Percentiles rank a stretch among this genome's conserved stretches.
These are phyloP conservation scores for Yamadazyma membranifaciens DNA, from an alignment of 1,139 yeast species.

Conservation along the genomic window DNA sequence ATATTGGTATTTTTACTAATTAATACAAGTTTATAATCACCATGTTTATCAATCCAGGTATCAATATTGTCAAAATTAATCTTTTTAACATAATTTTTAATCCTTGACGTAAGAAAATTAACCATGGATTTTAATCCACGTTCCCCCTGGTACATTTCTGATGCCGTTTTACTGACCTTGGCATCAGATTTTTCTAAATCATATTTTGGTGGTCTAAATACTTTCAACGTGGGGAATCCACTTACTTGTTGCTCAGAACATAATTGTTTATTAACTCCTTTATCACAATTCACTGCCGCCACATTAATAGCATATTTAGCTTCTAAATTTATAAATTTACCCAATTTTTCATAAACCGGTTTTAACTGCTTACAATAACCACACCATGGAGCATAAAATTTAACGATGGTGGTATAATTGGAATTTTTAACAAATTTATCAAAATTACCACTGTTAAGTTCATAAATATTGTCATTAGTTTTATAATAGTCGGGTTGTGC, in stretches of 20 bases:
- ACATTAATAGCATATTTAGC: slow-evolving; percentile 62
- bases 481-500: slow-evolving; percentile 18
- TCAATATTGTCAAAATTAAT: slow-evolving; percentile 24
- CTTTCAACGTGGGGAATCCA: slow-evolving; percentile 81
- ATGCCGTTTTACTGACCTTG: slow-evolving; percentile 39
- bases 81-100: slow-evolving; percentile 71
- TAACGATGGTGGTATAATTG: slow-evolving; percentile 80
- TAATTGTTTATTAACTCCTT: slow-evolving; percentile 58
- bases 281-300: slow-evolving; percentile 87
- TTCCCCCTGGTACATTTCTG: slow-evolving; percentile 70
- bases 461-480: slow-evolving; percentile 49
- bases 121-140: slow-evolving; percentile 59
- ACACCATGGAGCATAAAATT: slow-evolving; percentile 98
- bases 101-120: slow-evolving; percentile 56
- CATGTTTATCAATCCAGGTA: slow-evolving; percentile 16
- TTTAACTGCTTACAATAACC: slow-evolving; percentile 67
- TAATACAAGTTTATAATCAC: slow-evolving; percentile 36
- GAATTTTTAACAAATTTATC: slow-evolving; percentile 62
- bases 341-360: slow-evolving; percentile 61
- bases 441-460: slow-evolving; percentile 57
- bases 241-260: slow-evolving; percentile 67
- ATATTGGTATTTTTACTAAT: slow-evolving; percentile 47
- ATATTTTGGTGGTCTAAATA: slow-evolving; percentile 78
- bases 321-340: slow-evolving; percentile 48
- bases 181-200: slow-evolving; percentile 18